Evolutionary conservation across 2,329 filamentous ascomycete genomes (phyloP).

Genomic region (Teratosphaeria gauchensis): DNA sequence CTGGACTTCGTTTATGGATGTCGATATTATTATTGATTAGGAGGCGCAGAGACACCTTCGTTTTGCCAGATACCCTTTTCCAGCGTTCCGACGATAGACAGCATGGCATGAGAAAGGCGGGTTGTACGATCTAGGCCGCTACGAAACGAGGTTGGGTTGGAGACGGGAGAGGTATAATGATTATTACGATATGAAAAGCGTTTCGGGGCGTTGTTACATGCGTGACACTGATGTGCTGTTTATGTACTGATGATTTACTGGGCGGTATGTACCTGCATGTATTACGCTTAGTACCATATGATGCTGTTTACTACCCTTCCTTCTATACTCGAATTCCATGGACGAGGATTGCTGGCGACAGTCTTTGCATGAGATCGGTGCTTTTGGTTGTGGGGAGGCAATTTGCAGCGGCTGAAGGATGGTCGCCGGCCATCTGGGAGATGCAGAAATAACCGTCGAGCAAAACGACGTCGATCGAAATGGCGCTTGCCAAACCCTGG

Average conservation of each 20-base stretch:
- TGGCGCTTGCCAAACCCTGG: too few species aligned
- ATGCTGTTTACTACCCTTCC: too few species aligned
- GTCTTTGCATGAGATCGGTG: too few species aligned
- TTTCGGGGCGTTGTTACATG: not conserved
- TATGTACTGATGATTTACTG: not conserved
- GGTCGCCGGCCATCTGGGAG: too few species aligned
- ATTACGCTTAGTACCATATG: not conserved
- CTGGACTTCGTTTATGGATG: not conserved
- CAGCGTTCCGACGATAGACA: conserved; percentile 12
- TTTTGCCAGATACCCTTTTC: conserved; percentile 19
- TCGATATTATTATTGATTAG: conserved; percentile 4
- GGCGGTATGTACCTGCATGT: not conserved
- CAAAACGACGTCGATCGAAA: too few species aligned
- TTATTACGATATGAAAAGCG: not conserved
- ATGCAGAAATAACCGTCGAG: too few species aligned
- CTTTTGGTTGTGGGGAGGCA: too few species aligned
- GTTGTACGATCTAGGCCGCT: conserved; percentile 1
- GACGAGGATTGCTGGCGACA: too few species aligned
- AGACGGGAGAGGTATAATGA: not conserved
- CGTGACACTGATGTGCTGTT: not conserved
- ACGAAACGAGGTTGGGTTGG: not conserved
- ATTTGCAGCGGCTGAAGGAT: too few species aligned
- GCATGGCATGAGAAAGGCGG: conserved; percentile 3
- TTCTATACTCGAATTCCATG: too few species aligned
- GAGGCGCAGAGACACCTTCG: conserved; percentile 7